Evolutionary conservation across 345 rosid genomes (phyloP), one percentile per base, ranked within the genome.

Genomic region (Cardamine resedifolia): DNA sequence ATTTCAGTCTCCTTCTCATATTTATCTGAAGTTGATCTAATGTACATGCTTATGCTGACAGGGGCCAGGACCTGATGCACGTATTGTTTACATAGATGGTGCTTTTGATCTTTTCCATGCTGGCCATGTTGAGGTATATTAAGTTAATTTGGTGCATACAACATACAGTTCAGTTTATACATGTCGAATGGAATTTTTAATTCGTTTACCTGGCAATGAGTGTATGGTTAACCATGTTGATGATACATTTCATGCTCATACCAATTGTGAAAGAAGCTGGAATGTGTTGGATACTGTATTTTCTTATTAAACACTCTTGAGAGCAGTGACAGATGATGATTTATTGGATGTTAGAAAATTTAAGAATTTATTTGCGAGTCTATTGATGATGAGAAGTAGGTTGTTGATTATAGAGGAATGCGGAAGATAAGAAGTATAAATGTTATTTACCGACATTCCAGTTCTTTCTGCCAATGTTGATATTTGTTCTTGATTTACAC

Each of bases 81-180:
- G 85, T 38, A 77, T 93, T 48, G 84, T 93, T 15, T 93, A 93
- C 77, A 90, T 93, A 62, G 98, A 93, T 77, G 98, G 98, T 16
- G 97, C 96, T 33, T 93, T 93, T 77, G 98, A 93, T 89, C 94
- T 93, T 72, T 93, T 93, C 70, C 98, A 93, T 81, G 98, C 98
- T 33, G 98, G 98, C 71, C 98, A 93, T 79, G 98, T 90, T 3
- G 96, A 93, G 98, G 98, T 93, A 86, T 58, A 55, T 28, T 36
- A 43, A 28, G 55, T 38, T 49, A 48, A 27, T 14, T 38, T 39
- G 21, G 64, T 59, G 52, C 72, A 73, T 19, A 58, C 73, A 38
- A n/a, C 26, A 66, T 26, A 11, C 9, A 26, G 8, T 38, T 51
- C 43, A 44, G 18, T 53, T 16, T 55, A 41, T 28, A 16, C 12